Percentiles rank a stretch among this genome's conserved stretches.
These are phyloP conservation scores for Leishmania braziliensis DNA, from an alignment of 208 protist genomes.

Conservation along the genomic window DNA sequence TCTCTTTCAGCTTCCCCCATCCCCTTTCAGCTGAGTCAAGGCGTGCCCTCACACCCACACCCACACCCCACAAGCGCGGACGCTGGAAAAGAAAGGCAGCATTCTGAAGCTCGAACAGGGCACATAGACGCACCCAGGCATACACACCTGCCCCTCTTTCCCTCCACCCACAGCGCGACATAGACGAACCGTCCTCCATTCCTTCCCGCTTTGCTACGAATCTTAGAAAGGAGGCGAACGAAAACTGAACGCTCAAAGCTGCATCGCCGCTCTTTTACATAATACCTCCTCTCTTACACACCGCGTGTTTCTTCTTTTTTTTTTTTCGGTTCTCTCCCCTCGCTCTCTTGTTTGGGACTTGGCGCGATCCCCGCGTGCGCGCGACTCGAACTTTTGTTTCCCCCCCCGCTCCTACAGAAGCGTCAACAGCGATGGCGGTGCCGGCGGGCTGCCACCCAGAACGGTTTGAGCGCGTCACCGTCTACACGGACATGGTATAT, in stretches of 20 bases:
- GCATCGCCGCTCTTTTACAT: neutral
- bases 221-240: neutral
- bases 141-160: neutral
- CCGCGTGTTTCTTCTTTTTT: too few relatives aligned
- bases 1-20: neutral
- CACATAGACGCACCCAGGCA: neutral
- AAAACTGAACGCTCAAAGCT: neutral
- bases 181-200: neutral
- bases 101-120: neutral
- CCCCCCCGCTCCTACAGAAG: neutral
- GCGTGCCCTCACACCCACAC: neutral
- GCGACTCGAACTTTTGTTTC: neutral
- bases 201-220: neutral
- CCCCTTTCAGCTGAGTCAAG: neutral
- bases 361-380: neutral
- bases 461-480: constrained; percentile 28
- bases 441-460: neutral
- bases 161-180: neutral
- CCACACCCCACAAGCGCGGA: neutral
- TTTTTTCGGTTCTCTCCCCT: neutral
- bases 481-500: constrained; percentile 19
- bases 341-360: neutral
- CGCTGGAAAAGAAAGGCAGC: neutral
- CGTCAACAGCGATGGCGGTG: neutral
- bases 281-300: neutral